Percentiles rank a stretch among this genome's conserved stretches.
Conservation (phyloP, 2,329 filamentous ascomycete species). For the Didymella pinodella region DNA sequence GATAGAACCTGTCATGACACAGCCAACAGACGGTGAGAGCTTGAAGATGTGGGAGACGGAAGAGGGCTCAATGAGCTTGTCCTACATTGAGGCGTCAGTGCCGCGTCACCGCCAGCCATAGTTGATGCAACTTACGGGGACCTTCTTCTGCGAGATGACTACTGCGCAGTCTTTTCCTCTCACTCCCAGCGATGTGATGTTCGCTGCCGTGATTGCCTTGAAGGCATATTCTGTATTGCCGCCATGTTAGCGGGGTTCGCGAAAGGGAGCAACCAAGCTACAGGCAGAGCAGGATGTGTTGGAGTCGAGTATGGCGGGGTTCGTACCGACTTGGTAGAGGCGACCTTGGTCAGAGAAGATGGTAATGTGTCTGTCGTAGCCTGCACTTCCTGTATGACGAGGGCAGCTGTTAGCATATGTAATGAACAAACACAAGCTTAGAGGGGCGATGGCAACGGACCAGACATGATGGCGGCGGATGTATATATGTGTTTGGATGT, state of each 20-base stretch:
- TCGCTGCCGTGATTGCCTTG: slow-evolving; percentile 98
- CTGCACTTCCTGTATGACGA: slow-evolving; percentile 55
- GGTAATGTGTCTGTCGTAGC: slow-evolving; percentile 98
- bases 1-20: slow-evolving; percentile 98
- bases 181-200: slow-evolving; percentile 97
- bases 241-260: slow-evolving; percentile 28
- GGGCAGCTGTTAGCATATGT: slow-evolving; percentile 41
- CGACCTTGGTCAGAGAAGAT: slow-evolving; percentile 99
- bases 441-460: slow-evolving; percentile 40
- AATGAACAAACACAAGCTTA: slow-evolving; percentile 23
- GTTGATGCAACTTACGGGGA: slow-evolving; percentile 74
- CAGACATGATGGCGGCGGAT: slow-evolving; percentile 51
- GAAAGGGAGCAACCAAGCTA: slow-evolving; percentile 3
- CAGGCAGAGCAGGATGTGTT: slow-evolving; percentile 2
- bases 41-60: slow-evolving; percentile 98
- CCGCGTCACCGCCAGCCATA: slow-evolving; percentile 1
- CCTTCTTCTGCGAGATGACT: slow-evolving; percentile 98
- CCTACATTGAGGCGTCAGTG: slow-evolving; percentile 61
- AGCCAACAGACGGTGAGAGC: slow-evolving; percentile 93
- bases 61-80: slow-evolving; percentile 97
- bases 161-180: slow-evolving; percentile 97
- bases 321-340: slow-evolving; percentile 98
- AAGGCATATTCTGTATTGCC: slow-evolving; percentile 90
- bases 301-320: slow-evolving; percentile 9
- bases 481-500: slow-evolving; percentile 34